Percentiles rank a stretch among this genome's conserved stretches.
These are phyloP conservation scores for Chrysanthemum lavandulifolium DNA, from an alignment of 129 eudicot genomes.

Conservation along the genomic window DNA sequence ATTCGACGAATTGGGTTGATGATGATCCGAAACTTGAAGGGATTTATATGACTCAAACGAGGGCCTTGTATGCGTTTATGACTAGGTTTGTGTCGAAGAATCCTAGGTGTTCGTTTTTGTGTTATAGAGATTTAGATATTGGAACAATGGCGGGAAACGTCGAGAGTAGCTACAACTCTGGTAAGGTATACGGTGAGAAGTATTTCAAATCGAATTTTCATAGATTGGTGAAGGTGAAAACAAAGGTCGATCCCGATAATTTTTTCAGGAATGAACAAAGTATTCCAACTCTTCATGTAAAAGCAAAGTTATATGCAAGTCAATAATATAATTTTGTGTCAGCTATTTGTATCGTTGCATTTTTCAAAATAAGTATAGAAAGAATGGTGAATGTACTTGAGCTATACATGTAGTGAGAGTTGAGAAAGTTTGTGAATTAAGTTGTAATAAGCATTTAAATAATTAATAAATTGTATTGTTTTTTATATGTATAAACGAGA, in stretches of 20 bases:
- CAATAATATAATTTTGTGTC: too few species aligned
- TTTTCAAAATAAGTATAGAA: too few species aligned
- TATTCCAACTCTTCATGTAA: slow-evolving; percentile 9
- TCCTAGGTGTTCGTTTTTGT: slow-evolving; percentile 30
- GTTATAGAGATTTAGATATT: slow-evolving; percentile 33
- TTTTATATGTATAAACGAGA: too few species aligned
- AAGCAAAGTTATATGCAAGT: not conserved
- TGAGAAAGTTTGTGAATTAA: too few species aligned
- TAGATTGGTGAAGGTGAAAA: slow-evolving; percentile 31
- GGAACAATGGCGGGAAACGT: slow-evolving; percentile 22
- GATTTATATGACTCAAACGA: slow-evolving; percentile 9
- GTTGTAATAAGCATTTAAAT: too few species aligned
- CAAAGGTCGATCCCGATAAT: slow-evolving; percentile 23
- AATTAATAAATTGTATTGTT: too few species aligned
- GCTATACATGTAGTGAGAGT: too few species aligned
- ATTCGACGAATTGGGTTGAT: slow-evolving; percentile 27
- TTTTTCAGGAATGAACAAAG: slow-evolving; percentile 28
- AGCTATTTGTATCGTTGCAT: not conserved
- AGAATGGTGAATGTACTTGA: too few species aligned
- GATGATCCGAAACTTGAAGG: slow-evolving; percentile 18
- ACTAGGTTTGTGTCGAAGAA: slow-evolving; percentile 34
- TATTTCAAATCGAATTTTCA: slow-evolving; percentile 20
- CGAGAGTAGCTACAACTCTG: slow-evolving; percentile 20
- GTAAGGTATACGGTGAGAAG: slow-evolving; percentile 22
- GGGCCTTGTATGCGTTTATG: slow-evolving; percentile 26